phyloP scores from a whole-genome alignment of 345 rosid species.

The Citropsis articulata region DNA sequence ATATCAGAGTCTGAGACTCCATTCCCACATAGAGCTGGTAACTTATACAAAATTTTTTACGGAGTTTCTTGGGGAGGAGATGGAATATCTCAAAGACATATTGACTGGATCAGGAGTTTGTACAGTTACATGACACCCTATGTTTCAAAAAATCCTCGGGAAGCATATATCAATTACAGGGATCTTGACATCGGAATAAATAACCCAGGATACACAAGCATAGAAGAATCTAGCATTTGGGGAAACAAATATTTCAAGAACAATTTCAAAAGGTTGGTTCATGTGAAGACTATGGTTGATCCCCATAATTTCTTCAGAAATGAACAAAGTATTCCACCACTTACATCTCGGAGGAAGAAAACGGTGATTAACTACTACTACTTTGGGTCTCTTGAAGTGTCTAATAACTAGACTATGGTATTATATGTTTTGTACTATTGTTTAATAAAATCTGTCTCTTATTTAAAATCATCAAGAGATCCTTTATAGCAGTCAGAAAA shows the following conservation, averaged over 20 bases:
- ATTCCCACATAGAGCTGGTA: conserved; percentile 62
- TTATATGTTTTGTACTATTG: no score
- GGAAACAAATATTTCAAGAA: conserved; percentile 50
- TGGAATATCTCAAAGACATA: background rate
- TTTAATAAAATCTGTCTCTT: background rate
- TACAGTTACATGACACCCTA: conserved; percentile 54
- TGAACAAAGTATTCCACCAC: conserved; percentile 69
- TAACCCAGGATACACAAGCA: conserved; percentile 22
- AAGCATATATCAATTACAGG: conserved; percentile 59
- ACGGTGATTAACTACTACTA: background rate
- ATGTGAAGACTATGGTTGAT: conserved; percentile 50
- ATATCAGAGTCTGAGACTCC: conserved; percentile 48
- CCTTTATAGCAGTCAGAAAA: background rate
- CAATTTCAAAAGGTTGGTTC: conserved; percentile 53
- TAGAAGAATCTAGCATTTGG: conserved; percentile 35
- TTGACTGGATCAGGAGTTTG: conserved; percentile 45
- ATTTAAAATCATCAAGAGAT: background rate
- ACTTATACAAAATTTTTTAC: conserved; percentile 47
- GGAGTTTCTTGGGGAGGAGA: background rate
- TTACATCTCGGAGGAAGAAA: background rate
- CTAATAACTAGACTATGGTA: no score
- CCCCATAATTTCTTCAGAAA: conserved; percentile 54
- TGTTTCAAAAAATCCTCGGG: conserved; percentile 50
- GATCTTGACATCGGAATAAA: conserved; percentile 67
- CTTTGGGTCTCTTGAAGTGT: background rate